A percentile compares a stretch with the other conserved stretches of the same genome.
These are phyloP conservation scores for Pinus taeda DNA, from an alignment of 75 land plant genomes.

Conservation along the genomic window DNA sequence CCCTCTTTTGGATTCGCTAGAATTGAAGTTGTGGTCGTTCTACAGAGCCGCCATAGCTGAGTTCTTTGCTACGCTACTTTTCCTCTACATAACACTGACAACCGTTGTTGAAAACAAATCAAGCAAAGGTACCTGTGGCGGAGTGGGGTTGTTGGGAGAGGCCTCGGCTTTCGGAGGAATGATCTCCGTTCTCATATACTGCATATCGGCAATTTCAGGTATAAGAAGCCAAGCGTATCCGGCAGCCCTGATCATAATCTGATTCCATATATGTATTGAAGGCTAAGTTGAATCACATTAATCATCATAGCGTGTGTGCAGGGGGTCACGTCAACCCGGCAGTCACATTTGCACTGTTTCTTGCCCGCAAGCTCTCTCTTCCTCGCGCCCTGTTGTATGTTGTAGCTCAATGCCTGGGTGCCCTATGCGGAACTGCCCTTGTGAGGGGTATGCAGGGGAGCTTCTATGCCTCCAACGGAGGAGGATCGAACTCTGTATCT, in stretches of 20 bases:
- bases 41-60: slow-evolving; percentile 57
- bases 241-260: too few relatives aligned
- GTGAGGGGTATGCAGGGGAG: slow-evolving; percentile 43
- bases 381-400: slow-evolving; percentile 46
- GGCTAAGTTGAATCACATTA: neutral
- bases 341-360: slow-evolving; percentile 51
- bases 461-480: slow-evolving; percentile 32
- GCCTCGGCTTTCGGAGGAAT: slow-evolving; percentile 64
- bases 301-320: neutral
- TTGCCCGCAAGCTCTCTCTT: slow-evolving; percentile 59
- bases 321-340: slow-evolving; percentile 55
- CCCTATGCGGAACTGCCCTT: slow-evolving; percentile 55
- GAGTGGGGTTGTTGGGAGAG: slow-evolving; percentile 50
- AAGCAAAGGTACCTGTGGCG: slow-evolving; percentile 20
- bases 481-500: slow-evolving; percentile 51
- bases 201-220: slow-evolving; percentile 61
- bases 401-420: slow-evolving; percentile 50
- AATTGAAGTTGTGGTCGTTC: slow-evolving; percentile 44
- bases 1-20: slow-evolving; percentile 28
- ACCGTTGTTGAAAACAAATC: slow-evolving; percentile 39
- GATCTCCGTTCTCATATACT: slow-evolving; percentile 59
- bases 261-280: neutral
- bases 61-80: slow-evolving; percentile 56
- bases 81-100: slow-evolving; percentile 48
- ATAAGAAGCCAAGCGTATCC: too few relatives aligned